A percentile compares a stretch with the other conserved stretches of the same genome.
Conservation (phyloP, 2,329 filamentous ascomycete genomes). For the Colletotrichum abscissum region DNA sequence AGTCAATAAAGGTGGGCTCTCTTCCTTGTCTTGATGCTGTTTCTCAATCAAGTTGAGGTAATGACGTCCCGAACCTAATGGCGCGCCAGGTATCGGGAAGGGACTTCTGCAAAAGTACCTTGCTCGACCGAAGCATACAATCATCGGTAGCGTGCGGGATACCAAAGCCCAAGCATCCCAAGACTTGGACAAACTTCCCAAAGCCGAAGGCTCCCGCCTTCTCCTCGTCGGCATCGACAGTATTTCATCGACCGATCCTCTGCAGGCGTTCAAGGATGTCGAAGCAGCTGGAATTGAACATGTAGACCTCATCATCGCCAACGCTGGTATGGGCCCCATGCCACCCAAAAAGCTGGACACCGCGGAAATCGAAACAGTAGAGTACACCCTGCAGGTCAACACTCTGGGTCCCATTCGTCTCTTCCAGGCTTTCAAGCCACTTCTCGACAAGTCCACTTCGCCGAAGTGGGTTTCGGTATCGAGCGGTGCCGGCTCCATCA, state of each 20-base stretch:
- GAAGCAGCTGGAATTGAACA: constrained; percentile 41
- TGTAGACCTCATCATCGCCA: constrained; percentile 44
- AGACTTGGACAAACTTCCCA: constrained; percentile 41
- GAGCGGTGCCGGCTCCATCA: constrained; percentile 41
- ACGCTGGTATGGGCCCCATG: constrained; percentile 36
- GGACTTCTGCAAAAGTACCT: constrained; percentile 43
- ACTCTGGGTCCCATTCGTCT: constrained; percentile 42
- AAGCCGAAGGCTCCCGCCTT: constrained; percentile 42
- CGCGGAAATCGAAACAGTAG: neutral
- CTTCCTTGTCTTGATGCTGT: neutral
- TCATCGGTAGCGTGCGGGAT: constrained; percentile 49
- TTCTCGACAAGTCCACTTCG: constrained; percentile 44
- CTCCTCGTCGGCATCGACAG: constrained; percentile 47
- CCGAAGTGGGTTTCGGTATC: constrained; percentile 46
- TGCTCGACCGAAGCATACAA: constrained; percentile 46
- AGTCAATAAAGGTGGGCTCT: constrained; percentile 42
- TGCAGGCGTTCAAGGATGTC: constrained; percentile 41
- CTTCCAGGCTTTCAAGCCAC: constrained; percentile 45
- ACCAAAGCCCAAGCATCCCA: constrained; percentile 39
- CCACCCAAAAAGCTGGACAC: neutral
- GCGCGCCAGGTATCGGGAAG: constrained; percentile 20
- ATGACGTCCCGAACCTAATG: neutral
- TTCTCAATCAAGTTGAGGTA: no score
- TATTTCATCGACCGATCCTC: constrained; percentile 40
- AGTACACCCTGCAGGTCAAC: constrained; percentile 33